Evolutionary conservation across 2,329 filamentous ascomycete species (phyloP).

Genomic region (Trichoderma arundinaceum): DNA sequence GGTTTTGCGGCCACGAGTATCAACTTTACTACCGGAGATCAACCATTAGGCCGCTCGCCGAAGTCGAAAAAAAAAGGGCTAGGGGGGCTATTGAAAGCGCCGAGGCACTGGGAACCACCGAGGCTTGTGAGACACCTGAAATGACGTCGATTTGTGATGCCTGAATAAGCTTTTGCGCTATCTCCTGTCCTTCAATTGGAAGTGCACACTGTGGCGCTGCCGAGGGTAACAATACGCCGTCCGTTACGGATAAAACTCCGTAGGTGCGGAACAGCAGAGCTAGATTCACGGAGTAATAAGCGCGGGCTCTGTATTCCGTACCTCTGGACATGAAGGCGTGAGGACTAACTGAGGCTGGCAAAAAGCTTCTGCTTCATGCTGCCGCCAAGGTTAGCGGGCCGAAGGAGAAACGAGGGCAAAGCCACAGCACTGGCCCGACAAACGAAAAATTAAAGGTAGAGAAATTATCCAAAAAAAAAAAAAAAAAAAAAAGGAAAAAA

Average conservation of each 20-base stretch:
- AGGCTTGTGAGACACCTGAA: conserved; percentile 14
- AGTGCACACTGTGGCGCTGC: conserved; percentile 6
- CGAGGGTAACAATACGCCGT: not conserved
- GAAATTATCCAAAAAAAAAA: not conserved
- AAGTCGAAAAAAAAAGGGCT: not conserved
- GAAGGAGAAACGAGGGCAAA: conserved; percentile 22
- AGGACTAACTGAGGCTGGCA: not conserved
- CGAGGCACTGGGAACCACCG: not conserved
- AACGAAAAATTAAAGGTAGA: not conserved
- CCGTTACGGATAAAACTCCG: not conserved
- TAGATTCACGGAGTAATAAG: conserved; percentile 2
- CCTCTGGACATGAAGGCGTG: too few species aligned
- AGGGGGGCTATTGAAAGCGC: not conserved
- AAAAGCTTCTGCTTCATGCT: conserved; percentile 17
- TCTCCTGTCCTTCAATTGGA: not conserved
- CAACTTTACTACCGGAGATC: not conserved
- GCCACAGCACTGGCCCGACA: not conserved
- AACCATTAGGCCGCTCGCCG: not conserved
- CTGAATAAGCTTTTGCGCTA: not conserved
- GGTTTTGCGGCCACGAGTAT: not conserved
- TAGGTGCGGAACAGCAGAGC: not conserved
- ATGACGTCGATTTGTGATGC: conserved; percentile 13
- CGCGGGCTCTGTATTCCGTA: not conserved
- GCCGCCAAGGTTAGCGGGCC: conserved; percentile 19
- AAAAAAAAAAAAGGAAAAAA: not conserved